Evolutionary conservation across 2,329 filamentous ascomycete species (phyloP).

Genomic region (Xylariales sp.): DNA sequence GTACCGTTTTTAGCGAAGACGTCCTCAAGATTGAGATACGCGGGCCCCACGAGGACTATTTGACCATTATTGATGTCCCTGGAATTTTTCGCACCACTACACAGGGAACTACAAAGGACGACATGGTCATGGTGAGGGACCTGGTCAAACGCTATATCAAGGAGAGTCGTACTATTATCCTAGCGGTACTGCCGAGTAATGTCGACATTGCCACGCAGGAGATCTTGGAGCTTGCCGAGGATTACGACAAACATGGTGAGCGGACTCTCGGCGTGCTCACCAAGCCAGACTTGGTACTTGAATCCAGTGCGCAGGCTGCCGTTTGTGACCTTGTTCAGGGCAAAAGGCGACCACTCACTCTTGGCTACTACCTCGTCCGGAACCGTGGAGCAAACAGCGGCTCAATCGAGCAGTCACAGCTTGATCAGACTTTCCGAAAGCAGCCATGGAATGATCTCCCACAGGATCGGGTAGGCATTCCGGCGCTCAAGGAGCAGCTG

Average conservation of each 20-base stretch:
- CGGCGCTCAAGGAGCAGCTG: not conserved
- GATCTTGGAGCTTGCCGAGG: slow-evolving; percentile 32
- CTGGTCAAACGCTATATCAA: slow-evolving; percentile 33
- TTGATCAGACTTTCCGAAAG: not conserved
- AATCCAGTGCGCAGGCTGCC: slow-evolving; percentile 28
- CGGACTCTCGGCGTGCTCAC: slow-evolving; percentile 49
- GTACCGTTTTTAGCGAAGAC: slow-evolving; percentile 11
- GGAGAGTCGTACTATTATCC: slow-evolving; percentile 40
- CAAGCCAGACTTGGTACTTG: slow-evolving; percentile 50
- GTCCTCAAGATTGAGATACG: slow-evolving; percentile 15
- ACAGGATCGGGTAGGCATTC: not conserved
- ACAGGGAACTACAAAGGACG: slow-evolving; percentile 9
- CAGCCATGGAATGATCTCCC: slow-evolving; percentile 1
- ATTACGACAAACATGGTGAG: slow-evolving; percentile 33
- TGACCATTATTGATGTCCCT: slow-evolving; percentile 14
- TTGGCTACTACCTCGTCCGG: slow-evolving; percentile 41
- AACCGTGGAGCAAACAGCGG: slow-evolving; percentile 35
- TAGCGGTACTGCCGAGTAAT: slow-evolving; percentile 39
- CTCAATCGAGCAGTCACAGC: not conserved
- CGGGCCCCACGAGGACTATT: slow-evolving; percentile 11
- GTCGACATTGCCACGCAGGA: slow-evolving; percentile 37
- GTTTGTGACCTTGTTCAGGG: slow-evolving; percentile 35
- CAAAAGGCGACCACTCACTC: slow-evolving; percentile 29
- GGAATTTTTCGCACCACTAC: slow-evolving; percentile 10
- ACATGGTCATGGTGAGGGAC: slow-evolving; percentile 11